These are phyloP conservation scores for Geranium rotundifolium DNA, from an alignment of 345 rosid genomes.

Conservation along the genomic window DNA sequence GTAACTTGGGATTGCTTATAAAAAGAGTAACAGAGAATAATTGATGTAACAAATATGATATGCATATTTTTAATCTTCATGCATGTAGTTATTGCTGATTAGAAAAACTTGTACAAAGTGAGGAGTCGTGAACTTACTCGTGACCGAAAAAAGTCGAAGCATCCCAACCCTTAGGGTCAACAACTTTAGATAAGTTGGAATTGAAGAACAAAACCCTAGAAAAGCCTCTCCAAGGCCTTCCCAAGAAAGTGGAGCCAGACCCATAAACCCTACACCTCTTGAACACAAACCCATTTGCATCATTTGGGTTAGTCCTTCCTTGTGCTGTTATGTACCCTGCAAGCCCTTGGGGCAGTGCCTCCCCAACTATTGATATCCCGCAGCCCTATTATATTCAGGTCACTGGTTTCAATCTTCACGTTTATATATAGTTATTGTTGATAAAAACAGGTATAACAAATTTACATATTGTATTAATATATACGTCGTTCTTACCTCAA, in stretches of 20 bases:
- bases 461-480: no score
- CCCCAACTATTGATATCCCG: slow-evolving; percentile 34
- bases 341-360: slow-evolving; percentile 15
- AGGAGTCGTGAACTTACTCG: slow-evolving; percentile 9
- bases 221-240: slow-evolving; percentile 50
- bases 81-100: no score
- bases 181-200: slow-evolving; percentile 16
- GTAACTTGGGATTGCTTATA: no score
- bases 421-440: no score
- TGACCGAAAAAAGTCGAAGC: slow-evolving; percentile 23
- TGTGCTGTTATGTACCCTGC: slow-evolving; percentile 53
- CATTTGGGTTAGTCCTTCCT: slow-evolving; percentile 27
- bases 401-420: no score
- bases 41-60: no score
- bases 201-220: slow-evolving; percentile 41
- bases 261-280: slow-evolving; percentile 35
- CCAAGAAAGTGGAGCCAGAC: slow-evolving; percentile 23
- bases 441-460: no score
- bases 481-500: slow-evolving; percentile 23
- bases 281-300: slow-evolving; percentile 46
- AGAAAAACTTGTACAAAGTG: no score
- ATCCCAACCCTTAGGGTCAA: slow-evolving; percentile 37
- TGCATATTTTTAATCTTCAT: no score
- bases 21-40: no score
- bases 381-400: slow-evolving; percentile 9